Conservation (phyloP, 2,329 filamentous ascomycete species). For the Ophiosphaerella narmari region DNA sequence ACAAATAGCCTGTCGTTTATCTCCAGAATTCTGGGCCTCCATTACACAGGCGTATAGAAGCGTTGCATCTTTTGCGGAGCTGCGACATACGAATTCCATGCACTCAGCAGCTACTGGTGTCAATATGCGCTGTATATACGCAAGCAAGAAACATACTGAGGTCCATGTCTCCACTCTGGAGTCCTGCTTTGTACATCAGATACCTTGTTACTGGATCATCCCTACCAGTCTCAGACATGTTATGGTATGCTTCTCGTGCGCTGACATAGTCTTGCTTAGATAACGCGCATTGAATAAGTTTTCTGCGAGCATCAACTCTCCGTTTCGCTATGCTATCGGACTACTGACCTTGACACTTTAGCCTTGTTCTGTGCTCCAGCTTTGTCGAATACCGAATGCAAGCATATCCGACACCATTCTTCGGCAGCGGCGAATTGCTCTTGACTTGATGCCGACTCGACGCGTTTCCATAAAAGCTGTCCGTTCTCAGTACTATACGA, state of each 20-base stretch:
- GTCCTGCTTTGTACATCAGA: slow-evolving; percentile 73
- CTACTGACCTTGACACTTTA: slow-evolving; percentile 66
- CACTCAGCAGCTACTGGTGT: slow-evolving; percentile 61
- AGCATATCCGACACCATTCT: slow-evolving; percentile 72
- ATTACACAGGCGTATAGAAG: slow-evolving; percentile 80
- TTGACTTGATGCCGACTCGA: slow-evolving; percentile 64
- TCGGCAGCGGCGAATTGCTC: slow-evolving; percentile 61
- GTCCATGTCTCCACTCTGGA: slow-evolving; percentile 63
- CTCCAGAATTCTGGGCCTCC: slow-evolving; percentile 70
- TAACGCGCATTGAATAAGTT: slow-evolving; percentile 72
- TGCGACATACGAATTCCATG: slow-evolving; percentile 63
- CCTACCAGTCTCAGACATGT: slow-evolving; percentile 63
- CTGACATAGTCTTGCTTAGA: slow-evolving; percentile 59
- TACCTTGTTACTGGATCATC: slow-evolving; percentile 71
- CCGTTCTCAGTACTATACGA: slow-evolving; percentile 1
- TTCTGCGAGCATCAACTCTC: slow-evolving; percentile 56
- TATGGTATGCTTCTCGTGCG: slow-evolving; percentile 61
- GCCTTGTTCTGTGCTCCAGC: slow-evolving; percentile 68
- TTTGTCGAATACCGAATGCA: slow-evolving; percentile 69
- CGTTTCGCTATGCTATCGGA: background rate
- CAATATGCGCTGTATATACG: slow-evolving; percentile 1
- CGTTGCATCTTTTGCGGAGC: slow-evolving; percentile 59
- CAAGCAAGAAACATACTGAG: slow-evolving; percentile 45
- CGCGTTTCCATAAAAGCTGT: slow-evolving; percentile 79
- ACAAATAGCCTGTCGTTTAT: slow-evolving; percentile 63